Evolutionary conservation across 2,329 filamentous ascomycete genomes (phyloP), one percentile per base, ranked within the genome.

Genomic region (Rachicladosporium sp.): DNA sequence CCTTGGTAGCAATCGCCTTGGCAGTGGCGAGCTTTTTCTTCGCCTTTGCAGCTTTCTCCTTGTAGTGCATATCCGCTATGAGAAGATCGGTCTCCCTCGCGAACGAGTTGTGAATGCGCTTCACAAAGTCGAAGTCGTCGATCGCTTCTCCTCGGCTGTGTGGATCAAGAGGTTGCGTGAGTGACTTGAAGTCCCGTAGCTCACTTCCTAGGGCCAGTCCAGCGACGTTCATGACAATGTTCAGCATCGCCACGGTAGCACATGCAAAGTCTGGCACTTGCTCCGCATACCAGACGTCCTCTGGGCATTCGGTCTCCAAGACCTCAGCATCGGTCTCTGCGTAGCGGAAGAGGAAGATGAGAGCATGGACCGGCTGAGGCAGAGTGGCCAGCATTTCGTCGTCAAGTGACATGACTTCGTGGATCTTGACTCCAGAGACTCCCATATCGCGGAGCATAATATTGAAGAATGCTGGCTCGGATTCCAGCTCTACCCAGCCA

Each of bases 231-330:
- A 94, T 93, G 54, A 94, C 67, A 44, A 95, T 93, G 53, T 96
- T 96, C 50, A 95, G 72, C 48, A 96, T 69, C 3, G 91, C 87
- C 34, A 95, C 76, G n/a, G 85, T 91, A 12, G 86, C 91, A 61
- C 91, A 98, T 19, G 86, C 81, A 59, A 93, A 93, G 40, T 75
- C 71, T 0, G 78, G 80, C 1, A 83, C 86, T 80, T 89, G 89
- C 53, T 95, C 95, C 21, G 88, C 87, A 59, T 95, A 96, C 89
- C 91, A 98, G 11, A 96, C 67, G 23, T 76, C 65, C 3, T 74
- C 65, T 0, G 78, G 78, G 46, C 74, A 79, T 45, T 58, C 66
- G 3, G 43, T 44, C 45, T 72, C 67, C 41, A 69, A 63, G 52
- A 64, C 73, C 49, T 58, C 57, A 4, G 62, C 57, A 40, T 76